Percentiles rank a stretch among this genome's conserved stretches.
Conservation (phyloP, 2,329 filamentous ascomycete genomes). For the Myriosclerotinia scirpicola region DNA sequence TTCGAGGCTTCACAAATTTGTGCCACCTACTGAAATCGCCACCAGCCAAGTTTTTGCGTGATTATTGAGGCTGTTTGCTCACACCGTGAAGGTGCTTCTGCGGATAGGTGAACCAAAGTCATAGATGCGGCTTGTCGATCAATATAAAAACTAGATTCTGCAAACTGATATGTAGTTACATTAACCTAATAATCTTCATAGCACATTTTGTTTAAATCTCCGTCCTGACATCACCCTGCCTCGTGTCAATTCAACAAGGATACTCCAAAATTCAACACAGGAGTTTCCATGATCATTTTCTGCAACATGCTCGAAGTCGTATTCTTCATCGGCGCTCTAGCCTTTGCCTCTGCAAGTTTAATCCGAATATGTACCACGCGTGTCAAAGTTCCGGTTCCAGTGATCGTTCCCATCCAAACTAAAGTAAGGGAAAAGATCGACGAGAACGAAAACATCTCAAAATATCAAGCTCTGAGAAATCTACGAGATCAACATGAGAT, state of each 20-base stretch:
- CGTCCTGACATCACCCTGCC: background rate
- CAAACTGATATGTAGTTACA: too few relatives aligned
- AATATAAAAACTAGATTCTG: background rate
- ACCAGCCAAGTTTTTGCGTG: background rate
- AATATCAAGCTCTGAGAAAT: conserved; percentile 12
- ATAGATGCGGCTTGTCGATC: background rate
- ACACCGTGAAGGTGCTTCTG: background rate
- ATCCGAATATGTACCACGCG: background rate
- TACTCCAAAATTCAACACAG: conserved; percentile 12
- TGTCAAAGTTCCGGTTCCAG: background rate
- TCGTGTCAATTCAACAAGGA: background rate
- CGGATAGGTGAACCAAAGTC: background rate
- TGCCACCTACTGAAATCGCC: background rate
- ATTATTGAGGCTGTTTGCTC: background rate
- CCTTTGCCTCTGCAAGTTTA: background rate
- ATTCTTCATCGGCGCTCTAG: conserved; percentile 3
- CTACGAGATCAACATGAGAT: conserved; percentile 14
- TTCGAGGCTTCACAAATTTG: background rate
- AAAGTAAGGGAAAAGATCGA: conserved; percentile 5
- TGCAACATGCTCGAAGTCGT: conserved; percentile 11
- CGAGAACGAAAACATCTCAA: conserved; percentile 11
- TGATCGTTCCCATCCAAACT: background rate
- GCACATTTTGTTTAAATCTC: background rate
- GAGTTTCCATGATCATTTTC: background rate
- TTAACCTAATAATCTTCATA: background rate